Evolutionary conservation across 2,329 filamentous ascomycete species (phyloP).

Genomic region (Ophioceras dolichostomum): DNA sequence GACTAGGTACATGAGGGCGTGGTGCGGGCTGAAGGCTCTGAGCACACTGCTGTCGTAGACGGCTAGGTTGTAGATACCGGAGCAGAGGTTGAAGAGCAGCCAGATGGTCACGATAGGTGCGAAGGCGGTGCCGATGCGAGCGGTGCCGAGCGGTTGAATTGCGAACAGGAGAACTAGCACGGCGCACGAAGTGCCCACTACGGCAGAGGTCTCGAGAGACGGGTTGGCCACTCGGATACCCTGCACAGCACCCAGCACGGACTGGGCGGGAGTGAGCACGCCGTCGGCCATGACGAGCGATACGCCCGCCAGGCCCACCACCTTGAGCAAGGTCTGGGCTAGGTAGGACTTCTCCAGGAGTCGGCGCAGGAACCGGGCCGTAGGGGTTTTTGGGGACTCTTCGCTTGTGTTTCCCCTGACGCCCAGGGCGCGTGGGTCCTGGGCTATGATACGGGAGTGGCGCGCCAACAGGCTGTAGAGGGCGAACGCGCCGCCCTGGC

Average conservation of each 20-base stretch:
- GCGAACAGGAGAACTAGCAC: constrained; percentile 52
- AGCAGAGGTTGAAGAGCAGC: constrained; percentile 49
- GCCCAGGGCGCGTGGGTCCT: constrained; percentile 44
- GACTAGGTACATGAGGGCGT: constrained; percentile 47
- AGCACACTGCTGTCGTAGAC: constrained; percentile 39
- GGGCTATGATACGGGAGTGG: constrained; percentile 46
- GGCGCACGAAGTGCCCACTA: constrained; percentile 51
- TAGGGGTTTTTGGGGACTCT: no score
- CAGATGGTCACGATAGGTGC: constrained; percentile 57
- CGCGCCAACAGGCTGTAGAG: constrained; percentile 52
- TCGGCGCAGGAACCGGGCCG: constrained; percentile 38
- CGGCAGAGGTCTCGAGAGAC: constrained; percentile 39
- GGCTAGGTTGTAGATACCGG: constrained; percentile 51
- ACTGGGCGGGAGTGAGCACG: constrained; percentile 52
- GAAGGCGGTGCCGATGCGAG: constrained; percentile 46
- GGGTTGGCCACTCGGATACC: constrained; percentile 46
- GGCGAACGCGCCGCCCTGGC: constrained; percentile 58
- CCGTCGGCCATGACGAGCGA: constrained; percentile 51
- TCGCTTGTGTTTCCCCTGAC: no score
- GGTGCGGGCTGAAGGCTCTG: constrained; percentile 45
- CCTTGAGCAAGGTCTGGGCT: constrained; percentile 41
- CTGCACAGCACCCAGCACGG: constrained; percentile 57
- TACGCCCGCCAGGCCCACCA: constrained; percentile 52
- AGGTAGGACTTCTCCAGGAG: constrained; percentile 43
- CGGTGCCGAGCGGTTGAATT: constrained; percentile 53